These are phyloP conservation scores for Pseudoneurospora amorphoporcata DNA, from an alignment of 495 filamentous ascomycete species.

Conservation along the genomic window DNA sequence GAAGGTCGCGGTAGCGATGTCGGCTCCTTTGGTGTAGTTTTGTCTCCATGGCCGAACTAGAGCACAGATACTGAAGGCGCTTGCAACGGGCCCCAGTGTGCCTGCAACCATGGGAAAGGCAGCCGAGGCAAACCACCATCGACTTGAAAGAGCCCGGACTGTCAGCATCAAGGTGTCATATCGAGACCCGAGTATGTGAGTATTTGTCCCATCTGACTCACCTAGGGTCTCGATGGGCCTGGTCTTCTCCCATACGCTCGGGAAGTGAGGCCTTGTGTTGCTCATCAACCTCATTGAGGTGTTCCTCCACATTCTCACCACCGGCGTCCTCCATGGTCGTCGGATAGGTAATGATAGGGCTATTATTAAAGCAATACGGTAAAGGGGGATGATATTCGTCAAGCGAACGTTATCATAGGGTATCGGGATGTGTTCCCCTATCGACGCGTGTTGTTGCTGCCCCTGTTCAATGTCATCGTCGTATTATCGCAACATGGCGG, in stretches of 20 bases:
- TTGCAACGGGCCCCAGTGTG: slow-evolving; percentile 75
- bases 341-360: neutral
- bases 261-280: slow-evolving; percentile 4
- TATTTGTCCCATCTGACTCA: slow-evolving; percentile 11
- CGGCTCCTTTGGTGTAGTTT: slow-evolving; percentile 40
- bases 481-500: neutral
- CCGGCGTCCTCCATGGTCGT: slow-evolving; percentile 20
- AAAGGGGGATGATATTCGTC: too few relatives aligned
- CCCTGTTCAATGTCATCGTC: neutral
- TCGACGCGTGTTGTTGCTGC: neutral
- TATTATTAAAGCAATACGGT: neutral
- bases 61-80: slow-evolving; percentile 69
- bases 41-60: slow-evolving; percentile 66
- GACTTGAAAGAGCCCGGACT: slow-evolving; percentile 24
- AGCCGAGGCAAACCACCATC: slow-evolving; percentile 83
- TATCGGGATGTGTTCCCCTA: neutral
- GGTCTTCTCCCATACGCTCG: slow-evolving; percentile 17
- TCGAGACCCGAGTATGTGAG: neutral
- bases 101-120: slow-evolving; percentile 74
- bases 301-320: slow-evolving; percentile 16
- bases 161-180: neutral
- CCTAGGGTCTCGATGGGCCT: slow-evolving; percentile 45
- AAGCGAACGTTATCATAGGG: neutral
- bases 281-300: slow-evolving; percentile 9
- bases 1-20: slow-evolving; percentile 36